A percentile compares a stretch with the other conserved stretches of the same genome.
phyloP scores from a whole-genome alignment of 2,329 filamentous ascomycete genomes.

The Graphilbum sp. region DNA sequence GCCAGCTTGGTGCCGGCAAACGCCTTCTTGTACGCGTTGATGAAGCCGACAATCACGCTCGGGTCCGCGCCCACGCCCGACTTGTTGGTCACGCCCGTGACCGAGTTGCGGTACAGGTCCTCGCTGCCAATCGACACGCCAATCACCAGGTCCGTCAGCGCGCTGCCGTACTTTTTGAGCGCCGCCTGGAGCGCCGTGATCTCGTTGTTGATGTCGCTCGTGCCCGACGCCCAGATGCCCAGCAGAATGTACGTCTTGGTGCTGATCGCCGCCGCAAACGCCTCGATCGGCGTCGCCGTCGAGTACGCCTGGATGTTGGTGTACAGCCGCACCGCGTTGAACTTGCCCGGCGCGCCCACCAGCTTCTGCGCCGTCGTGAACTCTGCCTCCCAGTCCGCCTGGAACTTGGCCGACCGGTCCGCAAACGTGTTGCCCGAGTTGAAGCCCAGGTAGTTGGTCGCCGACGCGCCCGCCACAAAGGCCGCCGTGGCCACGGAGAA shows the following conservation, averaged over 20 bases:
- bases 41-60: constrained; percentile 44
- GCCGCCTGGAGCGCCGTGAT: constrained; percentile 42
- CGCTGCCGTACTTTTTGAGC: constrained; percentile 32
- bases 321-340: constrained; percentile 52
- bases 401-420: constrained; percentile 34
- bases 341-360: constrained; percentile 40
- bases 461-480: too few relatives aligned
- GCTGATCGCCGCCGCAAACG: constrained; percentile 54
- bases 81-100: constrained; percentile 45
- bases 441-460: constrained; percentile 34
- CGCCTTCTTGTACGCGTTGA: constrained; percentile 43
- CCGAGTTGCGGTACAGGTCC: constrained; percentile 47
- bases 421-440: constrained; percentile 31
- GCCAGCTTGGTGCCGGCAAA: constrained; percentile 29
- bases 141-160: constrained; percentile 40
- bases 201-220: constrained; percentile 39
- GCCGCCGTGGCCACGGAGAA: too few relatives aligned
- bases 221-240: constrained; percentile 45
- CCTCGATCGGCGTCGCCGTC: constrained; percentile 62
- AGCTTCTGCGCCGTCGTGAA: constrained; percentile 50
- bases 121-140: constrained; percentile 51
- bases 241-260: constrained; percentile 46
- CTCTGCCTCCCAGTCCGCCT: constrained; percentile 44
- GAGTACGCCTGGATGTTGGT: constrained; percentile 50
- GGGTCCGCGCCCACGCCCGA: constrained; percentile 44